phyloP scores from a whole-genome alignment of 2,329 filamentous ascomycete species.

The Colletotrichum sp. region DNA sequence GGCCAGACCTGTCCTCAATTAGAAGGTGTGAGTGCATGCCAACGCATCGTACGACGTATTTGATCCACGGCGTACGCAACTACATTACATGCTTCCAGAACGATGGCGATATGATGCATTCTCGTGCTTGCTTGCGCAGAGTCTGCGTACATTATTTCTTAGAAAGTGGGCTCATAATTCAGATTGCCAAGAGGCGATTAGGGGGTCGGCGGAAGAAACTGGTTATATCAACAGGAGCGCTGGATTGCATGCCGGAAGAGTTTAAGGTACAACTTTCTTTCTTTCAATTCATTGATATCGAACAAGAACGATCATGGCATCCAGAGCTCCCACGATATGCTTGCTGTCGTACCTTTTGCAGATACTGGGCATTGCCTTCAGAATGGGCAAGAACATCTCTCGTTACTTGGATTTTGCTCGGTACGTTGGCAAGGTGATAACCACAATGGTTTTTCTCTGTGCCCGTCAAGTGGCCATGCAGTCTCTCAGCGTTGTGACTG shows the following conservation, averaged over 20 bases:
- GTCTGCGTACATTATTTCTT: neutral
- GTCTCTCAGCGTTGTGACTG: neutral
- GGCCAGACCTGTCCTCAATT: neutral
- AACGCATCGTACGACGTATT: neutral
- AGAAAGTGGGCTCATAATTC: neutral
- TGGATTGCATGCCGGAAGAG: neutral
- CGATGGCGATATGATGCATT: neutral
- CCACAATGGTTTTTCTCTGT: neutral
- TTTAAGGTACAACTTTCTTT: neutral
- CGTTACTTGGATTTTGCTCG: neutral
- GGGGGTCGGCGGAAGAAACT: neutral
- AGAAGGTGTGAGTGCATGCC: neutral
- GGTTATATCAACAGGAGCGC: neutral
- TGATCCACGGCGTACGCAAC: neutral
- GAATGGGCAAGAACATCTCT: neutral
- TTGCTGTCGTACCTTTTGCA: neutral
- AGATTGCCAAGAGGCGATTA: neutral
- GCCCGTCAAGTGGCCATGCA: neutral
- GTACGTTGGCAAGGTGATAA: neutral
- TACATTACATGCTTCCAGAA: neutral
- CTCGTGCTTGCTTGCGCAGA: neutral
- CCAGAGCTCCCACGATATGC: neutral
- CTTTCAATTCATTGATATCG: neutral
- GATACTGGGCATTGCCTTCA: neutral
- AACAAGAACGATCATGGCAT: neutral